A percentile compares a stretch with the other conserved stretches of the same genome.
Conservation (phyloP, 768 basidiomycete species). For the Pulveroboletus sp. region DNA sequence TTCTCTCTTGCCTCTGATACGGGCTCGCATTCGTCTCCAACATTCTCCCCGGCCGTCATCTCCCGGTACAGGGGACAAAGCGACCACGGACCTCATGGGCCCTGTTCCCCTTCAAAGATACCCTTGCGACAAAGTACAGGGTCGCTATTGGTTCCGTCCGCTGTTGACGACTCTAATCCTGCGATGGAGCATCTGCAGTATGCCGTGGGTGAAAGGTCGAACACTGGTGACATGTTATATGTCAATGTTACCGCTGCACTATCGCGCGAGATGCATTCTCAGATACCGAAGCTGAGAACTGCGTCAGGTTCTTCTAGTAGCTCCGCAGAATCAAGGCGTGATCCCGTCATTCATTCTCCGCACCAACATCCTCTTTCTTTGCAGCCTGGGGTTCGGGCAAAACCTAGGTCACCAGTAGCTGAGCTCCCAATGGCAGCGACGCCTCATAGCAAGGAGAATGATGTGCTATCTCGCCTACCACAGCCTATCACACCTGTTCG, state of each 20-base stretch:
- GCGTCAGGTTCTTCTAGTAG: constrained; percentile 25
- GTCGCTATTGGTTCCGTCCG: constrained; percentile 5
- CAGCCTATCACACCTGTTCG: constrained; percentile 43
- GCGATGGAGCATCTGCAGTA: constrained; percentile 3
- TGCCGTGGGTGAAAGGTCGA: constrained; percentile 16
- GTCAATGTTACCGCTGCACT: not conserved
- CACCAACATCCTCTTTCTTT: constrained; percentile 4
- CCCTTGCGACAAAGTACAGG: constrained; percentile 29
- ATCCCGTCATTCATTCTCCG: not conserved
- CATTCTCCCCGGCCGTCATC: not conserved
- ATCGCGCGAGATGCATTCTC: constrained; percentile 18
- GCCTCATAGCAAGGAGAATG: constrained; percentile 22
- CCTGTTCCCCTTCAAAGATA: constrained; percentile 37
- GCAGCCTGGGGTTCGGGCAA: constrained; percentile 1
- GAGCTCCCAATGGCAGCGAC: not conserved
- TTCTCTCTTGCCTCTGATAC: constrained; percentile 14
- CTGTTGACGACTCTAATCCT: not conserved
- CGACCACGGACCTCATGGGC: constrained; percentile 41
- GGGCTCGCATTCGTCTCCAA: constrained; percentile 8
- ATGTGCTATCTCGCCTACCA: constrained; percentile 27
- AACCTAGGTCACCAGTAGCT: not conserved
- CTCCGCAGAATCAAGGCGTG: constrained; percentile 17
- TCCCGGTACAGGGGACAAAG: constrained; percentile 18
- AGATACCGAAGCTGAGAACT: constrained; percentile 29
- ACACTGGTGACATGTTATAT: constrained; percentile 6